Evolutionary conservation across 2,329 filamentous ascomycete genomes (phyloP), one percentile per base, ranked within the genome.

Genomic region (Helotiales sp.): DNA sequence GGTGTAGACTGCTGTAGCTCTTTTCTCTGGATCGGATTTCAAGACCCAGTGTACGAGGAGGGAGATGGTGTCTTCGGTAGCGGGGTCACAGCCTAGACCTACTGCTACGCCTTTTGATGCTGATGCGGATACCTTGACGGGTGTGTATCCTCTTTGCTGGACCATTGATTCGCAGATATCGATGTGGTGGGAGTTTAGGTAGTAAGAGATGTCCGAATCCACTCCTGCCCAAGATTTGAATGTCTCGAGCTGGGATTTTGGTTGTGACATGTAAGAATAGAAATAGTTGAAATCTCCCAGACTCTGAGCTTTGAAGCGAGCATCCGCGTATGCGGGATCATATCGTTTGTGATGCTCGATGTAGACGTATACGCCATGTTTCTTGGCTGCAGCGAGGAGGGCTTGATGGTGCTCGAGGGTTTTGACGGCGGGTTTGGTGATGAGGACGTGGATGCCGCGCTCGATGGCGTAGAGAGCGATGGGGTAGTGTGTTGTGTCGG

Each of bases 201-300:
- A 97, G 79, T 97, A 97, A 9, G 88, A 93, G 68, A 97, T 97
- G 74, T 97, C 93, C 29, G 88, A 93, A 67, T 96, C 92, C 68
- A 88, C 86, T 63, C 93, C 93, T 0, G 93, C 93, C 68, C 68
- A 70, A 1, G 67, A 66, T 44, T 69, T 70, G 61, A 70, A 70
- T 1, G 68, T 70, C 55, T 70, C 68, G n/a, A 70, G 55, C 50
- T 70, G 68, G 9, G 50, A 58, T 46, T 70, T 70, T 1, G 68
- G 68, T 51, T 70, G 68, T 5, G 48, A 57, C 68, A 70, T 70
- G 83, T 97, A 97, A 67, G 85, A 89, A 82, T 96, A 97, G 74
- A 96, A 97, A 81, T 97, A 97, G 80, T 96, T 96, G 85, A 97
- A 97, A 76, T 96, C 91, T 63, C 93, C 93, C 7, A 97, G 79